Evolutionary conservation across 768 basidiomycete genomes (phyloP), one percentile per base, ranked within the genome.

Genomic region (Collybia sordida): DNA sequence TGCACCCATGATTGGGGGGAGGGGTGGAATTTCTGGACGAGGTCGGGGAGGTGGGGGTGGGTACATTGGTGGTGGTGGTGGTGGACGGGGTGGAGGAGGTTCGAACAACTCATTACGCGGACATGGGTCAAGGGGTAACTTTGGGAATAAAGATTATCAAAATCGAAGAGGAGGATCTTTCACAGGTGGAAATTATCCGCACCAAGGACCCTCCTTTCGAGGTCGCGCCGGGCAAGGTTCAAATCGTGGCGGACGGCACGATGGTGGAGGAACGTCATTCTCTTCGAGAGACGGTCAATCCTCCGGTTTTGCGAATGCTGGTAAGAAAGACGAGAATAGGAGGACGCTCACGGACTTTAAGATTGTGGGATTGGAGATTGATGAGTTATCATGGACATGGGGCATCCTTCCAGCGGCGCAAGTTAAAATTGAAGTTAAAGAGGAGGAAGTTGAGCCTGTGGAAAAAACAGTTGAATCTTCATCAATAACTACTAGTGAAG

Each of bases 301-400:
- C 57, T 72, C 76, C 43, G 77, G 67, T 57, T 68, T 75, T 60
- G 68, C 68, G 42, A 66, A 63, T 53, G 63, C 70, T 62, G 83
- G 85, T 78, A 90, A 90, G 80, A 88, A 87, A 69, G 89, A 91
- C 64, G 90, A 93, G 68, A 88, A 88, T 64, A 82, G 87, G 62
- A 83, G 92, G 60, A 97, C 95, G 24, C 84, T 99, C 59, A 98
- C 94, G 31, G 96, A 98, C 72, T 99, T 99, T 82, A 92, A 96
- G 72, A 93, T 99, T 65, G 77, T 95, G 62, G 94, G 90, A 22
- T 77, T 98, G 58, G 85, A 90, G 64, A 88, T 97, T 57, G 82
- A 77, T 59, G 85, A 88, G 57, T 72, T 97, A 51, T 74, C 72
- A 57, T 98, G 96, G 96, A 79, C 75, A 43, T 98, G 96, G 96